Evolutionary conservation across 2,329 filamentous ascomycete genomes (phyloP).

Genomic region (Cytospora piceicola): DNA sequence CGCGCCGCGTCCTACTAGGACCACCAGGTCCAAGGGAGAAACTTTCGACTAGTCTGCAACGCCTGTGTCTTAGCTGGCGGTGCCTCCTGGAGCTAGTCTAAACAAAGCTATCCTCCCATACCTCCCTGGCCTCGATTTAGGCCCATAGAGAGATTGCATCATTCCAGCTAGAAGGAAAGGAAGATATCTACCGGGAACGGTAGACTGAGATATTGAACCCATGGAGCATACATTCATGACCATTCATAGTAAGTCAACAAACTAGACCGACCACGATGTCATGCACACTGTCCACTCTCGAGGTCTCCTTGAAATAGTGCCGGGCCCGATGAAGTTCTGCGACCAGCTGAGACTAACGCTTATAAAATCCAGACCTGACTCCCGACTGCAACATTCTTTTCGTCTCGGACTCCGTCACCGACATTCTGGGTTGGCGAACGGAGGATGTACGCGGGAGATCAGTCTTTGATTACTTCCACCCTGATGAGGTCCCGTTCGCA

Average conservation of each 20-base stretch:
- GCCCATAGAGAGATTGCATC: constrained; percentile 33
- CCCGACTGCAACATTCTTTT: constrained; percentile 80
- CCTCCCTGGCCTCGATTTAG: constrained; percentile 17
- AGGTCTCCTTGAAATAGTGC: neutral
- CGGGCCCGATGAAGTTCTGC: constrained; percentile 5
- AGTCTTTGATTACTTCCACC: constrained; percentile 85
- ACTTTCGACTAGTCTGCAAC: constrained; percentile 17
- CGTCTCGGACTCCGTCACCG: constrained; percentile 79
- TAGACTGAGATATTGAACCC: constrained; percentile 34
- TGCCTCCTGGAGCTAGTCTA: constrained; percentile 25
- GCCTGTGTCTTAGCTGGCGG: constrained; percentile 27
- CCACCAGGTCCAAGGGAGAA: constrained; percentile 28
- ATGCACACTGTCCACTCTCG: neutral
- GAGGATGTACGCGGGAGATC: constrained; percentile 76
- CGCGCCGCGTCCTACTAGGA: constrained; percentile 32
- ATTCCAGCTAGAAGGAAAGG: constrained; percentile 31
- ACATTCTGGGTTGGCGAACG: constrained; percentile 80
- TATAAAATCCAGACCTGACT: constrained; percentile 63
- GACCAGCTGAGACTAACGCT: neutral
- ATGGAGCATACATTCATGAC: constrained; percentile 92
- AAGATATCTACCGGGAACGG: constrained; percentile 17
- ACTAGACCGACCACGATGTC: constrained; percentile 12
- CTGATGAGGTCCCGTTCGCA: constrained; percentile 77
- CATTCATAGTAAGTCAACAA: constrained; percentile 72
- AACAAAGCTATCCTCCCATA: constrained; percentile 17